These are phyloP conservation scores for Sphagnum magellanicum DNA, from an alignment of 228 moss, liverwort and hornwort genomes.

Conservation along the genomic window DNA sequence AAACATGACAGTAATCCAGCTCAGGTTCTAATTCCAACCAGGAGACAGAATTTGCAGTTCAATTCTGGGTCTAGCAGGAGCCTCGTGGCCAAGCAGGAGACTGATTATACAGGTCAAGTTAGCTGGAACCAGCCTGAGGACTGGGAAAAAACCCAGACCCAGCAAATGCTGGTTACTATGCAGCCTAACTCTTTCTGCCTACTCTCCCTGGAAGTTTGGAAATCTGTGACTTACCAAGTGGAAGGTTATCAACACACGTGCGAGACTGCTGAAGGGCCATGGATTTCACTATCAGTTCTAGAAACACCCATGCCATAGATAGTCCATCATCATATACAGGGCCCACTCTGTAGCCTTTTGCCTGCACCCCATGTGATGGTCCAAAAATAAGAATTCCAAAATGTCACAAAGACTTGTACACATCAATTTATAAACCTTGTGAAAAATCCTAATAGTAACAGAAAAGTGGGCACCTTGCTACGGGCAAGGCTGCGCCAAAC, in stretches of 20 bases:
- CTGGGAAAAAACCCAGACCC: too few relatives aligned
- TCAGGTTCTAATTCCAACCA: too few relatives aligned
- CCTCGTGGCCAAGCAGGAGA: too few relatives aligned
- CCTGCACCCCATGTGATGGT: conserved; percentile 29
- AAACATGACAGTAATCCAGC: too few relatives aligned
- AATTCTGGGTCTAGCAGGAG: too few relatives aligned
- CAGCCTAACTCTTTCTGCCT: too few relatives aligned
- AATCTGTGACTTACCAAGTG: conserved; percentile 44
- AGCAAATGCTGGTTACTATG: too few relatives aligned
- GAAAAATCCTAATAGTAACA: too few relatives aligned
- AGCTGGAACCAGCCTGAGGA: too few relatives aligned
- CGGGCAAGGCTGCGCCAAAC: conserved; percentile 98
- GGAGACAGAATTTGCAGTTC: too few relatives aligned
- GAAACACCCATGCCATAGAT: conserved; percentile 98
- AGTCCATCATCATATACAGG: conserved; percentile 98
- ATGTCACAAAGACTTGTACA: neutral
- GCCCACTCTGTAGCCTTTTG: conserved; percentile 98
- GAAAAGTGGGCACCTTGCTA: conserved; percentile 63
- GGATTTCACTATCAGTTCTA: conserved; percentile 95
- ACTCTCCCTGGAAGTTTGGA: too few relatives aligned
- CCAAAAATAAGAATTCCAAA: neutral
- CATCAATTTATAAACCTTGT: neutral
- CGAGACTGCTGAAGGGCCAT: conserved; percentile 99
- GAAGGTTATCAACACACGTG: conserved; percentile 73
- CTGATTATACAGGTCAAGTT: too few relatives aligned